Evolutionary conservation across 495 filamentous ascomycete species (phyloP), one percentile per base, ranked within the genome.

Genomic region (Xylaria bambusicola): DNA sequence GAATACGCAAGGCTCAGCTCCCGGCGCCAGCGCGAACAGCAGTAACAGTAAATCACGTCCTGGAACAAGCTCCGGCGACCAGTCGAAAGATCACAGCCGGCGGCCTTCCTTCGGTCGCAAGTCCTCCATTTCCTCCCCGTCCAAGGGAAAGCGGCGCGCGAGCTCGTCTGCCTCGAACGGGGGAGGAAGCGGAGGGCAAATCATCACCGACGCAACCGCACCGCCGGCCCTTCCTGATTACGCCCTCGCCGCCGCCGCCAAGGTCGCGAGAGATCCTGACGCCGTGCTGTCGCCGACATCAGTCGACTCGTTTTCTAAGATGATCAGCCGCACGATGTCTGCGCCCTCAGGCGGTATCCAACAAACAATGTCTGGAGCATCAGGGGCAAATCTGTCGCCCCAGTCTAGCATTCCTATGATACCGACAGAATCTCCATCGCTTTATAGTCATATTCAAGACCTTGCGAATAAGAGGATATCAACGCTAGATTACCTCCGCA

Each of bases 401-500:
- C 74, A 69, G 53, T 52, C 60, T 17, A 33, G 46, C 24, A 15
- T 42, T 7, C 48, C 60, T 12, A 29, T 27, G 31, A 5, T 57
- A 23, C 46, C 60, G 23, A 73, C 61, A 60, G 78, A 80, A 66
- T 63, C 68, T 23, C 63, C 67, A 17, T 66, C 70, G 7, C 52
- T 79, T 13, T 93, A 91, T 71, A 87, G 92, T 70, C 90, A 95
- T 59, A 90, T 99, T 41, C 89, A 94, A 45, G 93, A 97, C 29
- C 85, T 88, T 70, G 88, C 90, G 7, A 87, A 89, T 20, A 99
- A 97, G 78, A 82, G 94, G 62, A 96, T 98, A 76, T 91, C 92
- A n/a, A 99, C 95, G 0, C 69, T 99, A 26, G 91, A 95, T 66
- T 99, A 98, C 64, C 73, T 99, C 48, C 83, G 92, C 51, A 97